Conservation (phyloP, 148 eudicot species). For the Diospyros kaki region DNA sequence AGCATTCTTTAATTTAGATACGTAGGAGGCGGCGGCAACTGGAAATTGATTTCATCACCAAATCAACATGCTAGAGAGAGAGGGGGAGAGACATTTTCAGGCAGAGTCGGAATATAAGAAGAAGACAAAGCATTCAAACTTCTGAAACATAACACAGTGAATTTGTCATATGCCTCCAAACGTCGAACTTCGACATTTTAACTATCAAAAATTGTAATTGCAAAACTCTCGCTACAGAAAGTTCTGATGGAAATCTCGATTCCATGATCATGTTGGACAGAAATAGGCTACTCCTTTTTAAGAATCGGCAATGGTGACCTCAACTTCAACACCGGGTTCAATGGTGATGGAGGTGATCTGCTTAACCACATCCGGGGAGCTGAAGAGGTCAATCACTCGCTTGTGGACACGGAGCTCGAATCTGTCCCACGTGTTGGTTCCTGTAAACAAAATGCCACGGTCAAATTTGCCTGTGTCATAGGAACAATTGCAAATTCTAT, state of each 20-base stretch:
- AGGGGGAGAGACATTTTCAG: not conserved
- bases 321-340: slow-evolving; percentile 88
- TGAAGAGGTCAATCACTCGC: slow-evolving; percentile 83
- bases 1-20: no score
- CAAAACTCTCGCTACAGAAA: not conserved
- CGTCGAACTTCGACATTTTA: not conserved
- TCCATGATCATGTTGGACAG: not conserved
- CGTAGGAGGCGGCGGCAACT: no score
- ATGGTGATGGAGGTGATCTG: slow-evolving; percentile 88
- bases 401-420: slow-evolving; percentile 87
- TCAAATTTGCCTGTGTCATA: not conserved
- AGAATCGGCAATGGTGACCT: slow-evolving; percentile 82
- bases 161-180: not conserved
- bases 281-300: slow-evolving; percentile 17
- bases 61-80: no score
- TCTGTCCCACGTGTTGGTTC: slow-evolving; percentile 79
- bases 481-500: not conserved
- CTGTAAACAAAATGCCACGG: slow-evolving; percentile 19
- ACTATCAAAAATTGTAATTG: slow-evolving; percentile 4
- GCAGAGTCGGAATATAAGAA: not conserved
- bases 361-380: slow-evolving; percentile 87
- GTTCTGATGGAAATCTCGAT: not conserved
- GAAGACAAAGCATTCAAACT: not conserved
- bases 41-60: no score
- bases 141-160: not conserved